These are phyloP conservation scores for Diaporthe batatas DNA, from an alignment of 2,329 filamentous ascomycete species.

Conservation along the genomic window DNA sequence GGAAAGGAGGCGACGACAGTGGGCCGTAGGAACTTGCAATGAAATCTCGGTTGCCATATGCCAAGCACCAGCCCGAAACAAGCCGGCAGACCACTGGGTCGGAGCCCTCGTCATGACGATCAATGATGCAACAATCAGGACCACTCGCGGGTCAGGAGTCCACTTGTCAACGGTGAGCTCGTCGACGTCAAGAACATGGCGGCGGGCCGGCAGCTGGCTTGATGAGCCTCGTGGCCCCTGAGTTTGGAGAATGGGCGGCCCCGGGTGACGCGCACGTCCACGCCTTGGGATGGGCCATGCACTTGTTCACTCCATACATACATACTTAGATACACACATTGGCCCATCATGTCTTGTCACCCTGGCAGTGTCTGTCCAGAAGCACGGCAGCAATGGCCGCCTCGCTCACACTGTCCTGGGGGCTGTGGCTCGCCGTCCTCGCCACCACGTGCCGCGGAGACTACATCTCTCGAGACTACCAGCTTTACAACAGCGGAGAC, in stretches of 20 bases:
- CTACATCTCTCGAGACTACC: conserved; percentile 42
- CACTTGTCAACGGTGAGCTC: conserved; percentile 21
- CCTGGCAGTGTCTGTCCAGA: neutral
- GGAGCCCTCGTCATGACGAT: neutral
- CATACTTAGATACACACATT: too few species aligned
- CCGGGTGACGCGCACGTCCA: conserved; percentile 19
- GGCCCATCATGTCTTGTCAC: conserved; percentile 1
- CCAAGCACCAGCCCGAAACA: conserved; percentile 10
- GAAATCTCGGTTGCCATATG: conserved; percentile 22
- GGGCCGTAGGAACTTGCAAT: conserved; percentile 5
- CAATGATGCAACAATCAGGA: conserved; percentile 1
- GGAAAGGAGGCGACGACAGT: conserved; percentile 2
- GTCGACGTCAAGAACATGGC: neutral
- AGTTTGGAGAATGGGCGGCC: conserved; percentile 14
- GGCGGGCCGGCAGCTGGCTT: neutral
- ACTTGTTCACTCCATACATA: neutral
- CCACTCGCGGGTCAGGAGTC: neutral
- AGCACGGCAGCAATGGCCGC: conserved; percentile 20
- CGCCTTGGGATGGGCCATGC: neutral
- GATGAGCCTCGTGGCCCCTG: conserved; percentile 9
- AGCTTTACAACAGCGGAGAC: conserved; percentile 42
- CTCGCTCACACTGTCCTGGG: neutral
- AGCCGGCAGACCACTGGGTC: neutral
- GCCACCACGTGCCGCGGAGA: conserved; percentile 19
- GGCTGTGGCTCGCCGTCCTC: conserved; percentile 1